A percentile compares a stretch with the other conserved stretches of the same genome.
Conservation (phyloP, 176 grass and related monocot genomes). For the Triticum turgidum region DNA sequence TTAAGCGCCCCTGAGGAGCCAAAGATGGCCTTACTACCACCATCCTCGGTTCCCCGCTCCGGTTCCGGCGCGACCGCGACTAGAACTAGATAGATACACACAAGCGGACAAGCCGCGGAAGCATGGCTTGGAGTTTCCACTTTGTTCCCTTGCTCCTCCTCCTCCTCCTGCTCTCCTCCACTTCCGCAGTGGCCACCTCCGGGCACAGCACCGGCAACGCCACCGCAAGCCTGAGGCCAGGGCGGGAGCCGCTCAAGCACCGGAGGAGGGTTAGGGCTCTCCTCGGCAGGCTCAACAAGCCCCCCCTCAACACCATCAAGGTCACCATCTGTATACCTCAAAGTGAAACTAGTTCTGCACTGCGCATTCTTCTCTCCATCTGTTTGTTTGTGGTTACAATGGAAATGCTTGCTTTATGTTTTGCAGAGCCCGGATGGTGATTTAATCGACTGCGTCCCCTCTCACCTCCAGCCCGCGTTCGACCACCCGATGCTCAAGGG, state of each 20-base stretch:
- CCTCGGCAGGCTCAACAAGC: conserved; percentile 70
- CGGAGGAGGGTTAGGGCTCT: conserved; percentile 46
- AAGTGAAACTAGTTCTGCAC: not conserved
- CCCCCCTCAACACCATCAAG: conserved; percentile 73
- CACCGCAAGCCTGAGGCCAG: conserved; percentile 22
- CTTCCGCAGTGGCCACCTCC: conserved; percentile 15
- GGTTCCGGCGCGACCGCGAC: not conserved
- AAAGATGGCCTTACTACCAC: not conserved
- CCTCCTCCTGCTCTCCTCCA: conserved; percentile 6
- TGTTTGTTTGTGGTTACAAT: not conserved
- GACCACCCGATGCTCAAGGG: conserved; percentile 58
- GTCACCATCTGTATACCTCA: not conserved
- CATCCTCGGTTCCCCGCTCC: not conserved
- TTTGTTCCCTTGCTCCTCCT: conserved; percentile 52
- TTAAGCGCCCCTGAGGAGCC: no score
- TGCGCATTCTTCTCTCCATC: not conserved
- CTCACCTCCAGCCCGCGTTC: conserved; percentile 70
- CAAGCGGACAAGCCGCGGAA: conserved; percentile 42
- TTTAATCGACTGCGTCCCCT: conserved; percentile 69
- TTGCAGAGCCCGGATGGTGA: conserved; percentile 75
- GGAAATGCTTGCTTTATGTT: not conserved
- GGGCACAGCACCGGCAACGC: not conserved
- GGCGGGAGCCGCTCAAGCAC: conserved; percentile 37
- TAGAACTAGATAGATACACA: not conserved
- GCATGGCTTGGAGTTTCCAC: conserved; percentile 72